Base-by-base conservation (phyloP, 108 stramenopile genomes). In the Epithemia pelagica region DNA sequence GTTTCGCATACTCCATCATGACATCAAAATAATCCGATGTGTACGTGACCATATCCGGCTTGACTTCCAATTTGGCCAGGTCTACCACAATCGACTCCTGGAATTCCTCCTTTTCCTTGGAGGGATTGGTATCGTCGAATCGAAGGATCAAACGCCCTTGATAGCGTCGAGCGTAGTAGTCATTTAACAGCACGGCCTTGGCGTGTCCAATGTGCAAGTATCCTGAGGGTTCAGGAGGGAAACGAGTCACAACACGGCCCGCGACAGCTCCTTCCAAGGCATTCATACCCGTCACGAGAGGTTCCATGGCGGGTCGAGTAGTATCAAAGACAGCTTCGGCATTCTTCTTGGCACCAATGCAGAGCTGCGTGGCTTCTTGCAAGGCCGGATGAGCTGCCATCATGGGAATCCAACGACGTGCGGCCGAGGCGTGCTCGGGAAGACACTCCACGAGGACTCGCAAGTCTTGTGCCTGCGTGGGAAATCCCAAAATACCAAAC, bases 91-190 rank as follows among this genome's bases (percentile, higher is more conserved):
- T 93, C 56, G 79, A 82, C 60, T 91, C 74, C 76, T 96, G 95
- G 66, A 86, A 99, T 75, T 99, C 99, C 59, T 90, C 97, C 76
- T 97, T 98, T 82, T 99, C 99, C 79, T 99, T 99, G 80, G 82
- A 83, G 5, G 99, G 99, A 73, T 99, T 99, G 32, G 99, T 99
- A 83, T 99, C 99, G 80, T 99, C 99, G 67, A 99, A 99, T 25
- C 92, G 76, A 15, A 92, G 77, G 58, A 98, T 78, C 52, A 98
- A 66, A 60, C 92, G 88, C 59, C 97, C 97, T 65, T 88, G 80
- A 83, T 99, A 99, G 2, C 89, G 73, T 52, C 89, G 78, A 0
- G 99, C 99, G 76, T 99, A 99, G 75, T 96, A 98, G 67, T 99
- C 88, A 74, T 98, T 99, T 62, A 99, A 75, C 59, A 96, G 66